Evolutionary conservation across 768 basidiomycete species (phyloP).

Genomic region (Amanita polypyramis): DNA sequence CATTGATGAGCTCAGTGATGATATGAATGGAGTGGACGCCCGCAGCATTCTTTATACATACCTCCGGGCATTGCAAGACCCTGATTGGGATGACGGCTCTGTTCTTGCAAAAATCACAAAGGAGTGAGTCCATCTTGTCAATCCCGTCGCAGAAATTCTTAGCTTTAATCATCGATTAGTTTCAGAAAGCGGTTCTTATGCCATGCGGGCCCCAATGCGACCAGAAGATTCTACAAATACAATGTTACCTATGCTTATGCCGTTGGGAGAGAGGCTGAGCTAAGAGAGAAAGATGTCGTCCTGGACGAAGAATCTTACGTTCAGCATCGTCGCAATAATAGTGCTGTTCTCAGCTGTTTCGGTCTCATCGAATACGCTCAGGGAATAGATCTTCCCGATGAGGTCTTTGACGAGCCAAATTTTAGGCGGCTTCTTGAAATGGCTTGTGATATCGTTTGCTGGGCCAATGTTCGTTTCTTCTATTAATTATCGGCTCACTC

Average conservation of each 20-base stretch:
- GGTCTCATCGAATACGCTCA: slow-evolving; percentile 51
- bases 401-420: slow-evolving; percentile 43
- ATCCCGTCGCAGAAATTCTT: background rate
- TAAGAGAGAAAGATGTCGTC: slow-evolving; percentile 45
- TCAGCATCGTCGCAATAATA: slow-evolving; percentile 55
- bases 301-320: slow-evolving; percentile 45
- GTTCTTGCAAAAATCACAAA: slow-evolving; percentile 47
- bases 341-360: slow-evolving; percentile 55
- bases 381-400: slow-evolving; percentile 53
- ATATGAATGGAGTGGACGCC: slow-evolving; percentile 48
- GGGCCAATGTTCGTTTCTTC: slow-evolving; percentile 47
- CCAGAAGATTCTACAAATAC: slow-evolving; percentile 39
- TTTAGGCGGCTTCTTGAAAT: slow-evolving; percentile 47
- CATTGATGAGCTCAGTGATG: slow-evolving; percentile 60
- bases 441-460: slow-evolving; percentile 57
- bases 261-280: slow-evolving; percentile 50
- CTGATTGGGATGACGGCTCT: slow-evolving; percentile 45
- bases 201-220: slow-evolving; percentile 33
- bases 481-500: background rate
- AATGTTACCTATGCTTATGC: slow-evolving; percentile 47
- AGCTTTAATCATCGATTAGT: slow-evolving; percentile 20
- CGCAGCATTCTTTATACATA: slow-evolving; percentile 41
- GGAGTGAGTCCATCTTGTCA: slow-evolving; percentile 30
- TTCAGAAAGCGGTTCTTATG: slow-evolving; percentile 40
- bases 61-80: slow-evolving; percentile 40